A percentile compares a stretch with the other conserved stretches of the same genome.
phyloP scores from a whole-genome alignment of 176 grass and related monocot species.

The Oryza officinalis region DNA sequence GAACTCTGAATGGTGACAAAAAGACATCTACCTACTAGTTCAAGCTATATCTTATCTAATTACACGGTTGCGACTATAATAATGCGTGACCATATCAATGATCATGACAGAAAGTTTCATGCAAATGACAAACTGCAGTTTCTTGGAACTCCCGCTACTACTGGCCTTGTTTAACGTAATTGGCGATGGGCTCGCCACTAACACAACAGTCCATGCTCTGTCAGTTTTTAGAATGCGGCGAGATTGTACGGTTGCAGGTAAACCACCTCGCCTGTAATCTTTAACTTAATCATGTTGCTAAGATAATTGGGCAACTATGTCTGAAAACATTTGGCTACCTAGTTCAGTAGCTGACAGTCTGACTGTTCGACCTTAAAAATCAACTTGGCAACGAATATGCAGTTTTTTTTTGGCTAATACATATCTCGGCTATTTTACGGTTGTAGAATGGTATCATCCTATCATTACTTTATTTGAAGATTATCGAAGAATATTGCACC shows the following conservation, averaged over 20 bases:
- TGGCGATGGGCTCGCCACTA: not conserved
- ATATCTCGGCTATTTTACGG: not conserved
- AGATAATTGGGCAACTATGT: not conserved
- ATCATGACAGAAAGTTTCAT: slow-evolving; percentile 9
- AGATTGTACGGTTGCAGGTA: slow-evolving; percentile 3
- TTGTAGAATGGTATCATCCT: not conserved
- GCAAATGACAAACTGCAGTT: not conserved
- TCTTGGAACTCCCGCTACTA: slow-evolving; percentile 5
- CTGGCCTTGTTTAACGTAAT: not conserved
- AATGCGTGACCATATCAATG: slow-evolving; percentile 17
- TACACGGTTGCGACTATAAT: not conserved
- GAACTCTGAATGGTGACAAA: slow-evolving; percentile 27
- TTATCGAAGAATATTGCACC: too few relatives aligned
- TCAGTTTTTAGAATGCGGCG: not conserved
- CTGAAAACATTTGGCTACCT: not conserved
- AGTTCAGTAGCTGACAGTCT: not conserved
- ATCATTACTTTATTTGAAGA: not conserved
- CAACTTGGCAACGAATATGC: not conserved
- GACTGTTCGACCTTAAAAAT: not conserved
- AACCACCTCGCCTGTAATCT: not conserved
- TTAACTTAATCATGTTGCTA: not conserved
- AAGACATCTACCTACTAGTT: not conserved
- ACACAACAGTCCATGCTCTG: not conserved
- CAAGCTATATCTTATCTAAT: slow-evolving; percentile 20
- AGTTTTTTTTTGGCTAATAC: not conserved